A percentile compares a stretch with the other conserved stretches of the same genome.
These are phyloP conservation scores for Solanum medicagineum DNA, from an alignment of 257 asterid genomes.

Conservation along the genomic window DNA sequence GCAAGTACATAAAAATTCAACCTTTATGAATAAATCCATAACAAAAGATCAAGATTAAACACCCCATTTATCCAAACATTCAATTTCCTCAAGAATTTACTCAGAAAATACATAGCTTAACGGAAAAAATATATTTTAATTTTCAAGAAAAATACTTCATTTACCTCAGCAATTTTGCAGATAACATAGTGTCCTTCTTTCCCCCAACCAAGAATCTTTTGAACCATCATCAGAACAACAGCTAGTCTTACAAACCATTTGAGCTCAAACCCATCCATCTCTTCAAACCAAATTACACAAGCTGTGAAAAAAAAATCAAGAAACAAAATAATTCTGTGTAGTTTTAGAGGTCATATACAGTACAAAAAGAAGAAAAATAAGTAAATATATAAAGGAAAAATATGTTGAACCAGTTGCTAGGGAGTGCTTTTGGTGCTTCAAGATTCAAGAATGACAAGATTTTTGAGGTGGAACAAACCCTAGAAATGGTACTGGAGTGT, in stretches of 20 bases:
- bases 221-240: slow-evolving; percentile 17
- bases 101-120: neutral
- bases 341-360: neutral
- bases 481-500: neutral
- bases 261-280: slow-evolving; percentile 23
- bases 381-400: neutral
- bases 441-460: neutral
- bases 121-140: too few relatives aligned
- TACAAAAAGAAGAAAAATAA: neutral
- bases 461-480: neutral
- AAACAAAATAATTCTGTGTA: neutral
- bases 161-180: slow-evolving; percentile 89
- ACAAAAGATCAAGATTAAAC: neutral
- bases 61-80: neutral
- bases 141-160: neutral
- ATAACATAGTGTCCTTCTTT: slow-evolving; percentile 64
- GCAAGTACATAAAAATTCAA: neutral
- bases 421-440: neutral
- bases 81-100: neutral
- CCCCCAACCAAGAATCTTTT: slow-evolving; percentile 57
- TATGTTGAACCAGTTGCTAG: neutral
- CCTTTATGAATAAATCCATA: neutral
- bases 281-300: slow-evolving; percentile 3
- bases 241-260: slow-evolving; percentile 23
- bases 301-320: neutral